A percentile compares a stretch with the other conserved stretches of the same genome.
phyloP scores from a whole-genome alignment of 192 early-diverging fungal genomes.

The Haplosporangium gracile region DNA sequence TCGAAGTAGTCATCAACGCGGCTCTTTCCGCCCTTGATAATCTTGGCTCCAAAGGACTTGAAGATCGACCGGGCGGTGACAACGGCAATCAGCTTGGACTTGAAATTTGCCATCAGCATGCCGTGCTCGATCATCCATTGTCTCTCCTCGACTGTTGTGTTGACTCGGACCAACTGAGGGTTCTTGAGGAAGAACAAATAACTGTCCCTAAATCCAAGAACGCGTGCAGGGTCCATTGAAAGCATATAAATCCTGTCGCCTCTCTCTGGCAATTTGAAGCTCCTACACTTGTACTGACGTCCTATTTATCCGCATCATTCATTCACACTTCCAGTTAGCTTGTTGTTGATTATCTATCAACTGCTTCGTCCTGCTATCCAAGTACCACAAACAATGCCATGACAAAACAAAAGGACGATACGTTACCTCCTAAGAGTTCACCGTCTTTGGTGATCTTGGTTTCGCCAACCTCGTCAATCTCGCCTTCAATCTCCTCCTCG shows the following conservation, averaged over 20 bases:
- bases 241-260: slow-evolving; percentile 85
- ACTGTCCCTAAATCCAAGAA: slow-evolving; percentile 90
- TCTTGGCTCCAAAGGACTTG: slow-evolving; percentile 75
- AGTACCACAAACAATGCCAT: neutral
- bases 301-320: slow-evolving; percentile 50
- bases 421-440: slow-evolving; percentile 74
- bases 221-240: slow-evolving; percentile 89
- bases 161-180: slow-evolving; percentile 79
- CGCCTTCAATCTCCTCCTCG: slow-evolving; percentile 55
- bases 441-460: slow-evolving; percentile 83
- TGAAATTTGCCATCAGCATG: slow-evolving; percentile 75
- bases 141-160: slow-evolving; percentile 84
- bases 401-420: no score
- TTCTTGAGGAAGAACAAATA: slow-evolving; percentile 94
- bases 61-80: slow-evolving; percentile 82
- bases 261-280: slow-evolving; percentile 83
- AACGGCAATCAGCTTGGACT: slow-evolving; percentile 75
- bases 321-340: neutral
- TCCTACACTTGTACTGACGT: slow-evolving; percentile 82
- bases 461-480: slow-evolving; percentile 71
- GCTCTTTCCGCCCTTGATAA: slow-evolving; percentile 73
- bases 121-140: slow-evolving; percentile 70
- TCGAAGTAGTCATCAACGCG: slow-evolving; percentile 82
- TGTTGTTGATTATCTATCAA: no score
- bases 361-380: neutral